Conservation (phyloP, 805 yeast genomes). For the Saturnispora diversa region DNA sequence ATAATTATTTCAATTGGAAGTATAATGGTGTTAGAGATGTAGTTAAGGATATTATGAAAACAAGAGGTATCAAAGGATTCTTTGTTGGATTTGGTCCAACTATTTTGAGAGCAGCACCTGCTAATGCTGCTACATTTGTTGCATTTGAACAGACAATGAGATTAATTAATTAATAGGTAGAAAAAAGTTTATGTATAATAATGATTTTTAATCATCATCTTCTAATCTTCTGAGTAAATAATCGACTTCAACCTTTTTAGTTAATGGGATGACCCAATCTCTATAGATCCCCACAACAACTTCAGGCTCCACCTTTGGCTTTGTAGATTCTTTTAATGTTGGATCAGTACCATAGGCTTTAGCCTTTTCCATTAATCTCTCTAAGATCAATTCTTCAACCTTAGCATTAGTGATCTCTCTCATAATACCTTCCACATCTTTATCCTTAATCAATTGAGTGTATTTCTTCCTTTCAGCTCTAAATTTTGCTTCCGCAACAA, state of each 20-base stretch:
- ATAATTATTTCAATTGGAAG: slow-evolving; percentile 49
- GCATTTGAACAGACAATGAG: slow-evolving; percentile 90
- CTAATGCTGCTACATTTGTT: slow-evolving; percentile 93
- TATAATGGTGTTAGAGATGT: slow-evolving; percentile 57
- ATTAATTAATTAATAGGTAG: slow-evolving; percentile 30
- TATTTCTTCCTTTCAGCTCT: slow-evolving; percentile 56
- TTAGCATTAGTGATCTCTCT: slow-evolving; percentile 77
- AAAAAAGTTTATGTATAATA: background rate
- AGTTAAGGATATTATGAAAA: slow-evolving; percentile 40
- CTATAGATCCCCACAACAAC: slow-evolving; percentile 75
- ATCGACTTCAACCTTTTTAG: slow-evolving; percentile 92
- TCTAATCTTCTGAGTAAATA: slow-evolving; percentile 79
- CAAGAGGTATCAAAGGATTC: slow-evolving; percentile 69
- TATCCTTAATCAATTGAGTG: slow-evolving; percentile 52
- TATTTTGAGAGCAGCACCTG: slow-evolving; percentile 93
- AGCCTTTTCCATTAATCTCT: slow-evolving; percentile 72
- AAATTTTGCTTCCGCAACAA: slow-evolving; percentile 94
- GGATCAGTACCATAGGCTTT: slow-evolving; percentile 87
- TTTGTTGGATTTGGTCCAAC: slow-evolving; percentile 91
- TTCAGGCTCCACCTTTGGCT: slow-evolving; percentile 74
- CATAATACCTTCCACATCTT: slow-evolving; percentile 66
- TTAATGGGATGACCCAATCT: slow-evolving; percentile 85
- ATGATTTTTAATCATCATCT: slow-evolving; percentile 28
- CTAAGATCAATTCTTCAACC: slow-evolving; percentile 78
- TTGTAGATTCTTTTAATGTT: slow-evolving; percentile 56